Evolutionary conservation across 2,329 filamentous ascomycete species (phyloP).

Genomic region (Ceratocystis destructans): DNA sequence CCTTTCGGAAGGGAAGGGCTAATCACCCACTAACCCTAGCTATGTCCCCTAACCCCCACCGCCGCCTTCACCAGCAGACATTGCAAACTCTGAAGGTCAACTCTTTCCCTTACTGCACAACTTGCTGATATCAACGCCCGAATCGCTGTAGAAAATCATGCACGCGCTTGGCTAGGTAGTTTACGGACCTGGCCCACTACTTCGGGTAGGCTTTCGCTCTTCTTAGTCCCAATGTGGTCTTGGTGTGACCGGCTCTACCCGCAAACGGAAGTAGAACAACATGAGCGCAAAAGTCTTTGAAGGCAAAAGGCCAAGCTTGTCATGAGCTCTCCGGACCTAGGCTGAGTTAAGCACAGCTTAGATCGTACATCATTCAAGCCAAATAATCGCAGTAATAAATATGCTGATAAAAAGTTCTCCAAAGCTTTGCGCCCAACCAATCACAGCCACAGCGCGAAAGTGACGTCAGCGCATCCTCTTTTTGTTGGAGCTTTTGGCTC

Average conservation of each 20-base stretch:
- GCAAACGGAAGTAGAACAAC: neutral
- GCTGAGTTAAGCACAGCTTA: neutral
- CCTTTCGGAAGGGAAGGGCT: neutral
- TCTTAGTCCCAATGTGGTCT: neutral
- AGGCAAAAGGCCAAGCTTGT: neutral
- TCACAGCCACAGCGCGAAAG: constrained; percentile 4
- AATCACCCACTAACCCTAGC: neutral
- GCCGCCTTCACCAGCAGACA: neutral
- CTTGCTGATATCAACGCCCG: neutral
- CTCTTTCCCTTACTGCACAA: neutral
- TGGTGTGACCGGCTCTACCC: neutral
- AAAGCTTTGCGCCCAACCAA: constrained; percentile 15
- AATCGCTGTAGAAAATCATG: neutral
- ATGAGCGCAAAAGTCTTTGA: neutral
- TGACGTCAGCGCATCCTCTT: neutral
- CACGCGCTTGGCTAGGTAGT: neutral
- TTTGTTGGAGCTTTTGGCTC: constrained; percentile 1
- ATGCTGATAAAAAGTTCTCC: neutral
- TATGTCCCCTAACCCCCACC: neutral
- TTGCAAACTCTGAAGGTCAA: neutral
- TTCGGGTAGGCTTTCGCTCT: neutral
- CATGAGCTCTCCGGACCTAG: neutral
- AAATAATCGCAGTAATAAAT: neutral
- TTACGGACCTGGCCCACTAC: neutral
- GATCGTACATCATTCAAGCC: neutral